Base-by-base conservation (phyloP, 208 protist species). In the Trypanosoma congolense region DNA sequence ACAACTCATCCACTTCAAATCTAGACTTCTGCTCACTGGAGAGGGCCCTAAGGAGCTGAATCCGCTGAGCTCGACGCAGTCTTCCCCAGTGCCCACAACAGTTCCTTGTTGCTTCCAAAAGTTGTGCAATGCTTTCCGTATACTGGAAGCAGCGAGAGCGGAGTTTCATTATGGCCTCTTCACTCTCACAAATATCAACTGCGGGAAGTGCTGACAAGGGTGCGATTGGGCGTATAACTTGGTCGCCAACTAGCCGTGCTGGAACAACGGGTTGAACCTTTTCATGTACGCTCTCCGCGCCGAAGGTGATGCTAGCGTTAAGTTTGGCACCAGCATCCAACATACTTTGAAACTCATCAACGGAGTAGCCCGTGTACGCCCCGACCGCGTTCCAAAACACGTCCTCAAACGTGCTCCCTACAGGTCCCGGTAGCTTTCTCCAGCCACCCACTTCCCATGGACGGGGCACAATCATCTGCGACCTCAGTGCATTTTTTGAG, bases 321-420 rank as follows among this genome's bases (percentile, higher is more conserved):
- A 92, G 61, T 26, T 45, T 46, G 0, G 57, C 59, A 4, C 75
- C 80, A 9, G 65, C 61, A 22, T 62, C 38, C 61, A 83, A 76
- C n/a, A 87, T 44, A 14, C 36, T 24, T n/a, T 67, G 42, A 21
- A 92, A 82, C 0, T 38, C 56, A 2, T 57, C 54, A 21, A 67
- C 65, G 2, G 76, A 69, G 10, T 45, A 41, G n/a, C 81, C 85
- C 5, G 70, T 80, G 56, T 84, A 88, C 26, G 80, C 81, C 65
- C 58, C 65, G 29, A 92, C 70, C 38, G 83, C 50, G 44, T 83
- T 75, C 52, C 60, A 65, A 43, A 65, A 65, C 0, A 59, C 1
- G 6, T 51, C 51, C 8, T 38, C 0, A 38, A 65, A 65, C 14
- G 38, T 46, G 19, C 56, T 10, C 9, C 2, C 2, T 9, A 14